These are phyloP conservation scores for Mycosphaerella sp. DNA, from an alignment of 2,329 filamentous ascomycete genomes.

Conservation along the genomic window DNA sequence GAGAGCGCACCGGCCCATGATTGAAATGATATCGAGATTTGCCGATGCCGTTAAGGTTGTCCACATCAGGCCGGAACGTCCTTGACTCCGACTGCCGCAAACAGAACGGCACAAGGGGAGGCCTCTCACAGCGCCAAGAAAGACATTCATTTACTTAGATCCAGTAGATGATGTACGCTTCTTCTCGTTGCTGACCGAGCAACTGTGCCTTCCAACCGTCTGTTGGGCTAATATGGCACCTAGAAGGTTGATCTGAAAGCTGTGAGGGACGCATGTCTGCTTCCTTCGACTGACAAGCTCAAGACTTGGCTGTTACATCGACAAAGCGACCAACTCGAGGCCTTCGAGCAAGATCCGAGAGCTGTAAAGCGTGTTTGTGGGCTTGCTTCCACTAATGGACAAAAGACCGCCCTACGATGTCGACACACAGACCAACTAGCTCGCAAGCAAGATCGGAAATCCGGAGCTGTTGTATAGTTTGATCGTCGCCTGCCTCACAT, in stretches of 20 bases:
- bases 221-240: too few relatives aligned
- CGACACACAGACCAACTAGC: background rate
- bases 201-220: too few relatives aligned
- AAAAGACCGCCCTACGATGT: background rate
- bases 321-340: background rate
- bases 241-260: too few relatives aligned
- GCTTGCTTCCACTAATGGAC: background rate
- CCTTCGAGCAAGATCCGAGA: background rate
- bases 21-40: background rate
- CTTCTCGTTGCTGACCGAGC: too few relatives aligned
- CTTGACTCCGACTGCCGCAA: too few relatives aligned
- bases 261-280: too few relatives aligned
- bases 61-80: background rate
- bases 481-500: background rate
- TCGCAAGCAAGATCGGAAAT: background rate
- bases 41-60: background rate
- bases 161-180: background rate
- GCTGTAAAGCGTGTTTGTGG: background rate
- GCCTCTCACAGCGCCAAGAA: too few relatives aligned
- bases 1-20: too few relatives aligned
- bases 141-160: background rate
- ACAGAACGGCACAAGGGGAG: too few relatives aligned
- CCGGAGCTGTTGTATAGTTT: background rate
- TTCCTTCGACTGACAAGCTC: too few relatives aligned
- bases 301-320: background rate